Percentiles rank a stretch among this genome's conserved stretches.
phyloP scores from a whole-genome alignment of 345 rosid genomes.

The Trapa incisa region DNA sequence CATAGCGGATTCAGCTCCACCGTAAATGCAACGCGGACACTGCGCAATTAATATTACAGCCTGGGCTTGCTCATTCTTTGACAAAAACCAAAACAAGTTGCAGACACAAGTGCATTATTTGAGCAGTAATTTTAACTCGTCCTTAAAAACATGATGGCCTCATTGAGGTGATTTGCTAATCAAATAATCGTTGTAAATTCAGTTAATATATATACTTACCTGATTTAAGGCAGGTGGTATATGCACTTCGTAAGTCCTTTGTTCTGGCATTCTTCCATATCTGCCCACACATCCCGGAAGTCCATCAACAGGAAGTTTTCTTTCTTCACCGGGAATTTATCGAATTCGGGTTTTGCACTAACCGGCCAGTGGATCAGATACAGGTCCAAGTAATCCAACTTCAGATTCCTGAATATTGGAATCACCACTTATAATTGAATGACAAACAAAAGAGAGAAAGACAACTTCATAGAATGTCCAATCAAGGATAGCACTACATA shows the following conservation, averaged over 20 bases:
- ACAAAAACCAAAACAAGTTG: neutral
- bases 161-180: too few species aligned
- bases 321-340: constrained; percentile 52
- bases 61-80: neutral
- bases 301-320: constrained; percentile 58
- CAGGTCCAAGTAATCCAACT: constrained; percentile 57
- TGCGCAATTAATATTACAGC: neutral
- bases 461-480: neutral
- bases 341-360: constrained; percentile 48
- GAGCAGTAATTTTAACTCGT: too few species aligned
- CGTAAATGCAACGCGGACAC: constrained; percentile 17
- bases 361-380: constrained; percentile 83
- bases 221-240: constrained; percentile 74
- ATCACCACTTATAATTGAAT: neutral
- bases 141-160: too few species aligned
- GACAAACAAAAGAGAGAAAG: neutral
- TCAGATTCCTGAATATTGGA: constrained; percentile 37
- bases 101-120: neutral
- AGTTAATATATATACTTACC: constrained; percentile 18
- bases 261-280: constrained; percentile 63
- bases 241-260: constrained; percentile 60
- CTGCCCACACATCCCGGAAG: constrained; percentile 50
- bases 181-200: too few species aligned
- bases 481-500: too few species aligned
- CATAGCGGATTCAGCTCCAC: constrained; percentile 82